These are phyloP conservation scores for Euptelea pleiosperma DNA, from an alignment of 164 flowering plant genomes.

Conservation along the genomic window DNA sequence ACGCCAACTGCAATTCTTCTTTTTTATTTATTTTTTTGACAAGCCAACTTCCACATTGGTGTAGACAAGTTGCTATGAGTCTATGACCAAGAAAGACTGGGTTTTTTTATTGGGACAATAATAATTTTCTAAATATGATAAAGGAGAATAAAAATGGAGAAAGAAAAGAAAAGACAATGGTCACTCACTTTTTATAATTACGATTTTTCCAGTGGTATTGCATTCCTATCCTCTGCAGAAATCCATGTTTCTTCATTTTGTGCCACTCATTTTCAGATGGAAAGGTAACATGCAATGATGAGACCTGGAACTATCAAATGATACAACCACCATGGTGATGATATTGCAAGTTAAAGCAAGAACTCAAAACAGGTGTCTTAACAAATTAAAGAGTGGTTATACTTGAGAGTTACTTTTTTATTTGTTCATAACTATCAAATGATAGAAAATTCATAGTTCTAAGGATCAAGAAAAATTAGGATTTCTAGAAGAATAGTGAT, in stretches of 20 bases:
- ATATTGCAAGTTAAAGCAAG: conserved; percentile 4
- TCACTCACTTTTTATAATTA: conserved; percentile 64
- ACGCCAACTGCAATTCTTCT: not conserved
- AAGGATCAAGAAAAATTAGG: too few relatives aligned
- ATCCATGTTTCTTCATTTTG: conserved; percentile 60
- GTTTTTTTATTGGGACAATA: not conserved
- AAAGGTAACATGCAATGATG: conserved; percentile 88
- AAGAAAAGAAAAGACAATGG: not conserved
- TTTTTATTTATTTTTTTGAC: not conserved
- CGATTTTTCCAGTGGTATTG: conserved; percentile 97
- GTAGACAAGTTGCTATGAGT: not conserved
- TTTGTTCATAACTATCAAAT: too few relatives aligned
- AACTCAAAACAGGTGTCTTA: not conserved
- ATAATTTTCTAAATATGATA: not conserved
- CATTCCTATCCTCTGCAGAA: conserved; percentile 88
- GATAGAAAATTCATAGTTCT: too few relatives aligned
- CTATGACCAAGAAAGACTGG: not conserved
- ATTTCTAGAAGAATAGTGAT: too few relatives aligned
- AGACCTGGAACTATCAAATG: conserved; percentile 60
- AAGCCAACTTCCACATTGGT: not conserved
- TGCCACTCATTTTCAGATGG: conserved; percentile 71
- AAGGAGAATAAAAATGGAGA: not conserved
- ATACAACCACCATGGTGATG: not conserved
- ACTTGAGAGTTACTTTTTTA: not conserved
- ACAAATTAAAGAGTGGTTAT: not conserved